Conservation (phyloP, 148 eudicot species). For the Polygonum maritimum region DNA sequence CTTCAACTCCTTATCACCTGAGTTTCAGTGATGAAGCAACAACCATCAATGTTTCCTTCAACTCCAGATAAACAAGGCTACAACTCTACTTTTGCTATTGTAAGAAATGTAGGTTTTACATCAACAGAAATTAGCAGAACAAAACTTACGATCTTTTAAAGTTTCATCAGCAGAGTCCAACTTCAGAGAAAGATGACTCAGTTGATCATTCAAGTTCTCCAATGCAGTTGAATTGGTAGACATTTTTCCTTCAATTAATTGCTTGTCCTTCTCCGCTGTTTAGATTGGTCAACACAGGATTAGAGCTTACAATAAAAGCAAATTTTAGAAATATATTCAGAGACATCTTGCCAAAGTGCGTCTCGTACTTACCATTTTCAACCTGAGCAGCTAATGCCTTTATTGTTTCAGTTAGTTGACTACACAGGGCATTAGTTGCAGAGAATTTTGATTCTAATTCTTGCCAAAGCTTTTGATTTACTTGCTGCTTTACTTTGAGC, state of each 20-base stretch:
- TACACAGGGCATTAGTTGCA: conserved; percentile 64
- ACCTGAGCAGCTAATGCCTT: conserved; percentile 67
- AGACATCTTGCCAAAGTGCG: background rate
- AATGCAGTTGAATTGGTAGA: conserved; percentile 46
- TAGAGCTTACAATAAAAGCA: background rate
- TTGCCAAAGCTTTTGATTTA: conserved; percentile 82
- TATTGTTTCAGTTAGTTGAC: conserved; percentile 79
- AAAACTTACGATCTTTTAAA: conserved; percentile 48
- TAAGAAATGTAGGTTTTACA: background rate
- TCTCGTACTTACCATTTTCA: conserved; percentile 49
- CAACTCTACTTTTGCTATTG: background rate
- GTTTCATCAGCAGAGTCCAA: conserved; percentile 67
- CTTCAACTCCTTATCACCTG: conserved; percentile 61
- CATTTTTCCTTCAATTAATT: conserved; percentile 47
- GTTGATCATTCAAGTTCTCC: conserved; percentile 50
- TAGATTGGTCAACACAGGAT: background rate
- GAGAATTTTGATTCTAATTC: conserved; percentile 88
- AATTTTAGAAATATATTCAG: background rate
- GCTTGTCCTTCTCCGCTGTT: conserved; percentile 83
- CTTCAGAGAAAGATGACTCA: conserved; percentile 56
- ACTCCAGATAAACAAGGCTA: background rate
- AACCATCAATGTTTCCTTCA: background rate
- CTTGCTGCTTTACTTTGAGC: conserved; percentile 82
- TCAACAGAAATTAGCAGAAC: background rate
- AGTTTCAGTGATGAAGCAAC: conserved; percentile 1